Evolutionary conservation across 768 basidiomycete genomes (phyloP), one percentile per base, ranked within the genome.

Genomic region (Psilocybe cubensis): DNA sequence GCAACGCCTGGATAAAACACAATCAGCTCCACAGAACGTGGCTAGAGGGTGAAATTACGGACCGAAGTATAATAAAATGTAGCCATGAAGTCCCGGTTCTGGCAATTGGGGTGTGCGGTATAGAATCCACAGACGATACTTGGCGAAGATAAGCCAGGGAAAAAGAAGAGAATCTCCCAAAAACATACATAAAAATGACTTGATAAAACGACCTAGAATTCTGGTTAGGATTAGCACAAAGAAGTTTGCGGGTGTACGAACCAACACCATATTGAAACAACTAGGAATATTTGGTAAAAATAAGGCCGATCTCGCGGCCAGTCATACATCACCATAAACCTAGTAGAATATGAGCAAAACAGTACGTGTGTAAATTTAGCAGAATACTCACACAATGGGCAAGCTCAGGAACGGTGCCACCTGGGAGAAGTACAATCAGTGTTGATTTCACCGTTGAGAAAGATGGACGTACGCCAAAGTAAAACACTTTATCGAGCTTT

Each of bases 281-380:
- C 70, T 17, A 91, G 72, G 44, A 82, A 75, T n/a, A 76, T 47
- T 71, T 93, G 92, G 69, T 91, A 92, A 4, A 81, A 68, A 25
- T 74, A 69, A 12, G 76, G 75, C 18, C 82, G 78, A 58, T 87
- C 82, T 41, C 87, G 78, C 1, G 91, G 91, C 77, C 84, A 86
- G 74, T 94, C 87, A 65, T 82, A 87, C 53, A 87, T 74, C 54
- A 92, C 81, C 77, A 91, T 79, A 49, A 83, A 68, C 25, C 80
- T 79, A 47, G 21, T 28, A 3, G 20, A 24, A 52, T 35, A 40
- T 44, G 18, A 46, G 14, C 52, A 11, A 6, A 24, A 21, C 8
- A 9, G 6, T 18, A 44, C n/a, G 41, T 27, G 46, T 41, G 18
- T 23, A 14, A 4, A 24, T 14, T 4, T 28, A 23, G 28, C 18